These are phyloP conservation scores for Leptomonas seymouri DNA, from an alignment of 208 protist species.

Conservation along the genomic window DNA sequence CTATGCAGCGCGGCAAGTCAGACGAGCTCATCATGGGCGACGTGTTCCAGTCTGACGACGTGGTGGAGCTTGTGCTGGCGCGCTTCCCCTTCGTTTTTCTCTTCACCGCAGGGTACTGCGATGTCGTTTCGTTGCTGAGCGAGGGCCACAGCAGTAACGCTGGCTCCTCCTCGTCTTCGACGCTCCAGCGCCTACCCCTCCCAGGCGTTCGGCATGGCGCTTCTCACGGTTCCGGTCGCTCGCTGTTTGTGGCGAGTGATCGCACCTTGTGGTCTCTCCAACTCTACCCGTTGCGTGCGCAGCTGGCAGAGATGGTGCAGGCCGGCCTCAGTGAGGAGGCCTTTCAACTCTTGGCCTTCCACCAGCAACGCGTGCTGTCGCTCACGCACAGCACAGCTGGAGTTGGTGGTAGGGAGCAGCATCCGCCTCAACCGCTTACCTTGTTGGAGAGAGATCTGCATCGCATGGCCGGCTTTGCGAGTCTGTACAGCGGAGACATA, in stretches of 20 bases:
- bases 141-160: constrained; percentile 21
- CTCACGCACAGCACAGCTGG: neutral
- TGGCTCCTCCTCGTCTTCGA: neutral
- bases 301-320: constrained; percentile 65
- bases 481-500: constrained; percentile 51
- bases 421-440: constrained; percentile 18
- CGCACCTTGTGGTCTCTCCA: constrained; percentile 69
- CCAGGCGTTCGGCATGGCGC: constrained; percentile 53
- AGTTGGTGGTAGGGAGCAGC: neutral
- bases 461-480: constrained; percentile 69
- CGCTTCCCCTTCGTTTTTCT: constrained; percentile 73
- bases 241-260: constrained; percentile 52
- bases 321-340: constrained; percentile 55
- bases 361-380: constrained; percentile 25
- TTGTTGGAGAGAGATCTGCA: constrained; percentile 65
- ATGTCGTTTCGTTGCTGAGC: constrained; percentile 64
- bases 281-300: constrained; percentile 54
- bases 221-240: constrained; percentile 43
- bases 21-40: constrained; percentile 35
- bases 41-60: constrained; percentile 29
- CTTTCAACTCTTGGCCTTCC: constrained; percentile 63
- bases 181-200: constrained; percentile 60
- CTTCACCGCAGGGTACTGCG: constrained; percentile 68
- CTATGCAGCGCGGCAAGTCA: constrained; percentile 3
- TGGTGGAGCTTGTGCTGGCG: constrained; percentile 36